Percentiles rank a stretch among this genome's conserved stretches.
phyloP scores from a whole-genome alignment of 441 rosid genomes.

The Erodium texanum region DNA sequence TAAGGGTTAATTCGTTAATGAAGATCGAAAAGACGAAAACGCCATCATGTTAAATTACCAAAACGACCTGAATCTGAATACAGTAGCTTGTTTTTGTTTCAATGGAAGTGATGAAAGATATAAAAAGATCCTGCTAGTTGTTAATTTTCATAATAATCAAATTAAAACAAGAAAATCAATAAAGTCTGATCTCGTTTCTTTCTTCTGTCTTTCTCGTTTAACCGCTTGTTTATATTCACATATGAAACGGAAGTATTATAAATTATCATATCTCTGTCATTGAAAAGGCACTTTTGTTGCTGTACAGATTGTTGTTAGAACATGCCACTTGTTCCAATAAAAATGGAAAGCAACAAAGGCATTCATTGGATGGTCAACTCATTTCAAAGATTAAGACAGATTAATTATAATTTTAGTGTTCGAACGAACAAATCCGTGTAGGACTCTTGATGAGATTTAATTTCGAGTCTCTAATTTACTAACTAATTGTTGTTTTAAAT shows the following conservation, averaged over 20 bases:
- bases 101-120: not conserved
- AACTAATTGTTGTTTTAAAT: no score
- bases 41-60: not conserved
- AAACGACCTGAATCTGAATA: no score
- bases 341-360: not conserved
- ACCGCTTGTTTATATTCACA: not conserved
- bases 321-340: not conserved
- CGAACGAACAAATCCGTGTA: no score
- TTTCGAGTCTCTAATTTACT: no score
- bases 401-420: no score
- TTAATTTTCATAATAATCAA: not conserved
- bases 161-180: not conserved
- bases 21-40: not conserved
- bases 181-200: not conserved
- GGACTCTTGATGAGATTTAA: no score
- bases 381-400: no score
- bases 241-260: not conserved
- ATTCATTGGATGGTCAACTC: no score
- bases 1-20: not conserved
- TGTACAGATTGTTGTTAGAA: no score
- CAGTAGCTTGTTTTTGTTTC: not conserved
- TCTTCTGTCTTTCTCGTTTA: not conserved
- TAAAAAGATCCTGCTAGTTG: not conserved
- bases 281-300: no score
- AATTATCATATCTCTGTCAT: not conserved